Conservation (phyloP, 2,329 filamentous ascomycete species). For the Teratosphaeria destructans region DNA sequence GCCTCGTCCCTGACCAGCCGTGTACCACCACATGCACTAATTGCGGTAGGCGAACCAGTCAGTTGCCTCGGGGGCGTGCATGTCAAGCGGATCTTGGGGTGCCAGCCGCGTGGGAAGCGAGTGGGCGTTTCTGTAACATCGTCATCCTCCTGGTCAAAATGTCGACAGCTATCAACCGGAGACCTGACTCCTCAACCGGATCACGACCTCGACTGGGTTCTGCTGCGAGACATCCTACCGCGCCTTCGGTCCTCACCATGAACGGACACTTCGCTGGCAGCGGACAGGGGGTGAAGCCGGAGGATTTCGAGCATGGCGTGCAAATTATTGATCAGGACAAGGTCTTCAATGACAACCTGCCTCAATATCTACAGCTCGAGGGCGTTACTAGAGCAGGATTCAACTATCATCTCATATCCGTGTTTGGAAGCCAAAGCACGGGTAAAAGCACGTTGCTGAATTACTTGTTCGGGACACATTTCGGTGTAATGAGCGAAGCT, state of each 20-base stretch:
- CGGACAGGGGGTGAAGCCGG: conserved; percentile 52
- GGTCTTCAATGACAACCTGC: conserved; percentile 82
- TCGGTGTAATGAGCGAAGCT: conserved; percentile 94
- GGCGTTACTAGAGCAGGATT: conserved; percentile 81
- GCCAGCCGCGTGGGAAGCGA: not conserved
- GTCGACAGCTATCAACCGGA: not conserved
- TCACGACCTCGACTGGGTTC: not conserved
- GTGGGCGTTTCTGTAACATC: not conserved
- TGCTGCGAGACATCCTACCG: conserved; percentile 20
- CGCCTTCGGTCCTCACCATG: conserved; percentile 40
- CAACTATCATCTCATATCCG: conserved; percentile 98
- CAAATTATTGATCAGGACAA: conserved; percentile 96
- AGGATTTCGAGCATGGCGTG: conserved; percentile 81
- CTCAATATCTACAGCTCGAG: conserved; percentile 69
- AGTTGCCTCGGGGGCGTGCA: not conserved
- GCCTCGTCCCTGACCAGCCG: conserved; percentile 1
- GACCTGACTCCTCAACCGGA: not conserved
- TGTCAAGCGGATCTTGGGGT: not conserved
- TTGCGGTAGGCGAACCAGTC: not conserved
- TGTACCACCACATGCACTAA: not conserved
- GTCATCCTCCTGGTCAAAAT: not conserved
- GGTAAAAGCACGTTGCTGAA: conserved; percentile 97
- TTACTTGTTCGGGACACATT: conserved; percentile 87
- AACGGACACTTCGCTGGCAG: conserved; percentile 74
- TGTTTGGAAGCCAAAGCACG: conserved; percentile 97